Evolutionary conservation across 2,329 filamentous ascomycete genomes (phyloP), one percentile per base, ranked within the genome.

Genomic region (Trichoderma breve): DNA sequence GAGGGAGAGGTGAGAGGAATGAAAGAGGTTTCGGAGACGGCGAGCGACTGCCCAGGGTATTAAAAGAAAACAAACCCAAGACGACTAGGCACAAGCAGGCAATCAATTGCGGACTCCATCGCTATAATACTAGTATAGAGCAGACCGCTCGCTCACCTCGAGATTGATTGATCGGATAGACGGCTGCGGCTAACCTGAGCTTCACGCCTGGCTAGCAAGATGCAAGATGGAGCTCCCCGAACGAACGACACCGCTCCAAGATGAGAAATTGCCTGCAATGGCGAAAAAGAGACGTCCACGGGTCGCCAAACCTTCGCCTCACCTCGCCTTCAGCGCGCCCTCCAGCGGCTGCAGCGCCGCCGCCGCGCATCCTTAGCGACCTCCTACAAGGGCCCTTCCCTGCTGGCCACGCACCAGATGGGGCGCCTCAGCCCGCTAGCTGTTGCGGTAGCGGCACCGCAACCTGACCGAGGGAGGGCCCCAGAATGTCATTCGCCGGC

Each of bases 131-230:
- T 18, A 26, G 65, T 26, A 24, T 21, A 60, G 11, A 53, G n/a
- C n/a, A 57, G 53, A 36, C 66, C 28, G 43, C 65, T 36, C 28
- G 43, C 55, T n/a, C 18, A 58, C 57, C n/a, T 30, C 18, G 57
- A 60, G 39, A 43, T 43, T 36, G 14, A 36, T 21, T 21, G 30
- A 70, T 70, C 66, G 66, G 66, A 61, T 70, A 70, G 66, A 70
- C 66, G 66, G 66, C 66, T 69, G 36, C 36, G 55, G 66, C 66
- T 18, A 36, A 65, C 26, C 30, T 30, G 51, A 26, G 36, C 36
- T 26, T 62, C 34, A 24, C 34, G 32, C 32, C 32, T 43, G n/a
- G 39, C 39, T 43, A 43, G 39, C 39, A 43, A 39, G 58, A 30
- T 62, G 58, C 32, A 34, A 39, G 32, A 39, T 39, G 58, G 58